These are phyloP conservation scores for Cyclocybe cylindracea DNA, from an alignment of 768 basidiomycete genomes.

Conservation along the genomic window DNA sequence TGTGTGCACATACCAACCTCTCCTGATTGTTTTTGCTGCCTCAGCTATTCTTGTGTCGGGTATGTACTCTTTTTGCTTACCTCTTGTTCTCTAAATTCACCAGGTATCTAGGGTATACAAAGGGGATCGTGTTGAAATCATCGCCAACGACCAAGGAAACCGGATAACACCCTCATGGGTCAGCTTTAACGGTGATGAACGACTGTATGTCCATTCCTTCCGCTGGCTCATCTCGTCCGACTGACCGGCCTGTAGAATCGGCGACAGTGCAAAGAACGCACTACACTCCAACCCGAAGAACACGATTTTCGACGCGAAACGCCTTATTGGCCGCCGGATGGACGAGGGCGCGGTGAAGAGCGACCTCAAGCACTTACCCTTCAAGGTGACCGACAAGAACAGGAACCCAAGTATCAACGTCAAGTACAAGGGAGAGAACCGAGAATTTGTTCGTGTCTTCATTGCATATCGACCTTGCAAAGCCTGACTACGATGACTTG, in stretches of 20 bases:
- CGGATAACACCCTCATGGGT: slow-evolving; percentile 93
- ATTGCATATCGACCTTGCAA: not conserved
- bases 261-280: slow-evolving; percentile 95
- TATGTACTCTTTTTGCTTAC: slow-evolving; percentile 16
- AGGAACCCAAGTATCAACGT: slow-evolving; percentile 84
- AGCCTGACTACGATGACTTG: not conserved
- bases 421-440: slow-evolving; percentile 55
- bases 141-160: slow-evolving; percentile 89
- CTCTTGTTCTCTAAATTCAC: not conserved
- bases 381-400: slow-evolving; percentile 68
- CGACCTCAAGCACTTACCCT: slow-evolving; percentile 90
- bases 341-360: slow-evolving; percentile 78
- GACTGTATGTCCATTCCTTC: slow-evolving; percentile 43
- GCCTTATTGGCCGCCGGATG: slow-evolving; percentile 84
- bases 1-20: not conserved
- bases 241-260: slow-evolving; percentile 47
- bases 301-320: slow-evolving; percentile 95
- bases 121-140: slow-evolving; percentile 66
- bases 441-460: slow-evolving; percentile 48
- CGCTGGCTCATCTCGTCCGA: slow-evolving; percentile 14
- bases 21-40: slow-evolving; percentile 3
- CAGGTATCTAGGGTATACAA: slow-evolving; percentile 44
- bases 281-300: slow-evolving; percentile 90
- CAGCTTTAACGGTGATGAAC: slow-evolving; percentile 86
- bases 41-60: slow-evolving; percentile 72